Conservation (phyloP, 78 protist genomes). For the Dictyostelium brefeldianum region DNA sequence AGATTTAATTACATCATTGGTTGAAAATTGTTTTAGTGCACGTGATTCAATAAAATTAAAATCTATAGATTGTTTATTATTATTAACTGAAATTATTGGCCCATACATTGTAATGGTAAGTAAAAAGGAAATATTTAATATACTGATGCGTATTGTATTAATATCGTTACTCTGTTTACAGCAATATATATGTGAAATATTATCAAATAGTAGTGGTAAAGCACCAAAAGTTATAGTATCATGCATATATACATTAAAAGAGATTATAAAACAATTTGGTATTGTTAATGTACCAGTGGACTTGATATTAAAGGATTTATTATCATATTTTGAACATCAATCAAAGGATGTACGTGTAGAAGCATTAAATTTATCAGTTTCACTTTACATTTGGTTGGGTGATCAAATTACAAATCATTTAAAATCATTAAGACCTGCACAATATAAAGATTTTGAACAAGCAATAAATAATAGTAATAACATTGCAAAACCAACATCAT, state of each 20-base stretch:
- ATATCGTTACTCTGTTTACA: too few relatives aligned
- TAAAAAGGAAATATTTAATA: too few relatives aligned
- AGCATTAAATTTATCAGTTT: conserved; percentile 29
- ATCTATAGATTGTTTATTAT: conserved; percentile 37
- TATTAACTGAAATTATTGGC: conserved; percentile 55
- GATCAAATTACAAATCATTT: conserved; percentile 23
- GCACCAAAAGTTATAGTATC: conserved; percentile 38
- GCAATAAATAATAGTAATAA: background rate
- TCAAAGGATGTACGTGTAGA: conserved; percentile 57
- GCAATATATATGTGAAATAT: background rate
- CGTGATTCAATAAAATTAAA: conserved; percentile 45
- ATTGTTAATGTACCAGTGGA: conserved; percentile 22
- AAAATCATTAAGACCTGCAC: conserved; percentile 64
- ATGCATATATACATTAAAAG: conserved; percentile 50
- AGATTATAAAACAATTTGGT: conserved; percentile 65
- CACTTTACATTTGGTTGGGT: conserved; percentile 59
- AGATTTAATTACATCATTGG: background rate
- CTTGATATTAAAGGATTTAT: background rate
- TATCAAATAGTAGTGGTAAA: conserved; percentile 39
- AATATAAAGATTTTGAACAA: conserved; percentile 51
- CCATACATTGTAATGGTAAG: background rate
- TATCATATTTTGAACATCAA: conserved; percentile 55
- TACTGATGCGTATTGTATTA: too few relatives aligned
- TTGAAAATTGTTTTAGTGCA: conserved; percentile 37
- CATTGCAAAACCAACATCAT: background rate